Conservation (phyloP, 352 stramenopile genomes). For the Globisporangium uncinulatum region DNA sequence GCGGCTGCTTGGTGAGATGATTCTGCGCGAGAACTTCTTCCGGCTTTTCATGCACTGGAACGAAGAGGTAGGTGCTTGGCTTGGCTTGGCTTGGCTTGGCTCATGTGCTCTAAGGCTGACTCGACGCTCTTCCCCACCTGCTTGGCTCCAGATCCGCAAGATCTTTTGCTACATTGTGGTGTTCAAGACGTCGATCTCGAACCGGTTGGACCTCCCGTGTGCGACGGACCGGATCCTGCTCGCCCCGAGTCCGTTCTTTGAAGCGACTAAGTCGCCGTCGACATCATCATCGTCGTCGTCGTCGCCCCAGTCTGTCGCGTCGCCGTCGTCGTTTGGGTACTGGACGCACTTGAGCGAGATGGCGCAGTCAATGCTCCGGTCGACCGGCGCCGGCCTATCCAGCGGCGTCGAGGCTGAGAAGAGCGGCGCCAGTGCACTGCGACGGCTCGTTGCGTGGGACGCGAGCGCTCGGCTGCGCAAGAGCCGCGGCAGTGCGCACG, state of each 20-base stretch:
- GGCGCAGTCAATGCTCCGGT: constrained; percentile 56
- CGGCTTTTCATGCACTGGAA: constrained; percentile 86
- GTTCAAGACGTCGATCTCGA: constrained; percentile 75
- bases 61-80: constrained; percentile 52
- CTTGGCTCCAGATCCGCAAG: constrained; percentile 54
- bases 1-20: constrained; percentile 60
- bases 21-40: constrained; percentile 86
- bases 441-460: constrained; percentile 67
- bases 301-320: constrained; percentile 8
- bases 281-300: constrained; percentile 17
- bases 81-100: neutral
- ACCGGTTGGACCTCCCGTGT: constrained; percentile 67
- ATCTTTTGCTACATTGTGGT: constrained; percentile 84
- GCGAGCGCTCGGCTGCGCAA: constrained; percentile 38
- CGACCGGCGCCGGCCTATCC: constrained; percentile 9
- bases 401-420: constrained; percentile 35
- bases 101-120: neutral
- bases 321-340: constrained; percentile 38
- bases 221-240: constrained; percentile 72
- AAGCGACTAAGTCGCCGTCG: constrained; percentile 16
- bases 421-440: constrained; percentile 45
- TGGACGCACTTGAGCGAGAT: constrained; percentile 73
- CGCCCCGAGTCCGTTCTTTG: constrained; percentile 67
- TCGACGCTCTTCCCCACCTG: neutral
- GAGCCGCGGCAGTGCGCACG: constrained; percentile 22